A percentile compares a stretch with the other conserved stretches of the same genome.
Evolutionary conservation across 1,284 basidiomycete genomes (phyloP).

Genomic region (Apiotrichum veenhuisii): DNA sequence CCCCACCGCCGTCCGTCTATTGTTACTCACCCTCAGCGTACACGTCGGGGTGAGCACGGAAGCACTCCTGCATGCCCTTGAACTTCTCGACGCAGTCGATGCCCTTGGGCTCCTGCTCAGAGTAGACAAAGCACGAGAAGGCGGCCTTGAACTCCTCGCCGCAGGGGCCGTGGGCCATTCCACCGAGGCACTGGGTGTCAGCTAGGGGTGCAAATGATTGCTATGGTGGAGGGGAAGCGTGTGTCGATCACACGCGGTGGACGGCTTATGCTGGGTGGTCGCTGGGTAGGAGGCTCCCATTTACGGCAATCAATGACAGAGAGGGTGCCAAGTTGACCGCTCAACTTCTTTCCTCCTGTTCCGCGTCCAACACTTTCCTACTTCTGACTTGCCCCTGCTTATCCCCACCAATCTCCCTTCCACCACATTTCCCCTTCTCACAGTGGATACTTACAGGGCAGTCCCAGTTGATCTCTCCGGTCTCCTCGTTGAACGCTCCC

Average conservation of each 20-base stretch:
- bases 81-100: slow-evolving; percentile 98
- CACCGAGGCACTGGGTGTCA: slow-evolving; percentile 70
- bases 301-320: too few relatives aligned
- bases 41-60: slow-evolving; percentile 89
- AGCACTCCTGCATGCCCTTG: slow-evolving; percentile 97
- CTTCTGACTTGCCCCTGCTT: too few relatives aligned
- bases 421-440: background rate
- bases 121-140: slow-evolving; percentile 95
- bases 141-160: slow-evolving; percentile 91
- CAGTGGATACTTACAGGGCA: slow-evolving; percentile 58
- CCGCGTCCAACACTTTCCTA: too few relatives aligned
- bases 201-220: too few relatives aligned
- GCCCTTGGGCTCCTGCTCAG: slow-evolving; percentile 93
- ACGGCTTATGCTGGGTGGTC: background rate
- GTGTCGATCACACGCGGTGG: too few relatives aligned
- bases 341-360: too few relatives aligned
- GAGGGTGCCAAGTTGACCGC: too few relatives aligned
- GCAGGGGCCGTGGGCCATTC: slow-evolving; percentile 97
- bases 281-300: background rate
- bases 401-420: too few relatives aligned
- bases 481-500: slow-evolving; percentile 75
- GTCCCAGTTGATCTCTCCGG: slow-evolving; percentile 98
- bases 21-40: slow-evolving; percentile 79
- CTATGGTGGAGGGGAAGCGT: too few relatives aligned
- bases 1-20: background rate